These are phyloP conservation scores for Scleroderma citrinum DNA, from an alignment of 768 basidiomycete species.

Conservation along the genomic window DNA sequence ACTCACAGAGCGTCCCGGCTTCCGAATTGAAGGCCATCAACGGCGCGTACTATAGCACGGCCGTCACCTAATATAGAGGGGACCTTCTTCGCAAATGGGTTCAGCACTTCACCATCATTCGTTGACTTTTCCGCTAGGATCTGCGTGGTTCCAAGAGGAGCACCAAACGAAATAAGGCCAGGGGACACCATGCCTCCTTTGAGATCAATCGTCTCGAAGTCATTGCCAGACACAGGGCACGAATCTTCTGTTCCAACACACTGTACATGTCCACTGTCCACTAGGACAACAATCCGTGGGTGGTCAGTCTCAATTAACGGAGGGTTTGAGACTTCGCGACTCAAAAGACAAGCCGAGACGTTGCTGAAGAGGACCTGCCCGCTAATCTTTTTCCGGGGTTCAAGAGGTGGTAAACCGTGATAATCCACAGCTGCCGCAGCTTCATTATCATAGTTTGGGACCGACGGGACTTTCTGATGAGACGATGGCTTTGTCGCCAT, in stretches of 20 bases:
- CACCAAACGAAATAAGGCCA: slow-evolving; percentile 64
- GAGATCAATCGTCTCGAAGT: slow-evolving; percentile 47
- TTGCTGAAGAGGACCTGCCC: slow-evolving; percentile 57
- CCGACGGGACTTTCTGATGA: slow-evolving; percentile 46
- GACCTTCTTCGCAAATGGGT: slow-evolving; percentile 38
- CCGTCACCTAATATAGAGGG: slow-evolving; percentile 43
- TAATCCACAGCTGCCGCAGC: slow-evolving; percentile 51
- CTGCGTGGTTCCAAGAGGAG: slow-evolving; percentile 64
- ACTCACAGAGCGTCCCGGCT: slow-evolving; percentile 52
- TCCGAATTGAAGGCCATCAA: slow-evolving; percentile 65
- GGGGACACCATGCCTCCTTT: slow-evolving; percentile 64
- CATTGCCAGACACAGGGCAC: neutral
- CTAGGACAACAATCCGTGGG: neutral
- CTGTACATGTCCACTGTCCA: slow-evolving; percentile 1
- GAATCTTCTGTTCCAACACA: slow-evolving; percentile 1
- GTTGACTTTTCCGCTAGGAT: slow-evolving; percentile 63
- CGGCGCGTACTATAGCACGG: slow-evolving; percentile 47
- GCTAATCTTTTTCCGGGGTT: slow-evolving; percentile 32
- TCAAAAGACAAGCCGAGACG: slow-evolving; percentile 46
- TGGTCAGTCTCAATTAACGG: neutral
- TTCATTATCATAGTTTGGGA: slow-evolving; percentile 63
- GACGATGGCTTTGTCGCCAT: slow-evolving; percentile 46
- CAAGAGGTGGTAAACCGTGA: slow-evolving; percentile 68
- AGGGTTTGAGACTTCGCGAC: slow-evolving; percentile 20
- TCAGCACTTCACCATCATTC: slow-evolving; percentile 54